Percentiles rank a stretch among this genome's conserved stretches.
These are phyloP conservation scores for Elsinoe batatas DNA, from an alignment of 2,329 filamentous ascomycete species.

Conservation along the genomic window DNA sequence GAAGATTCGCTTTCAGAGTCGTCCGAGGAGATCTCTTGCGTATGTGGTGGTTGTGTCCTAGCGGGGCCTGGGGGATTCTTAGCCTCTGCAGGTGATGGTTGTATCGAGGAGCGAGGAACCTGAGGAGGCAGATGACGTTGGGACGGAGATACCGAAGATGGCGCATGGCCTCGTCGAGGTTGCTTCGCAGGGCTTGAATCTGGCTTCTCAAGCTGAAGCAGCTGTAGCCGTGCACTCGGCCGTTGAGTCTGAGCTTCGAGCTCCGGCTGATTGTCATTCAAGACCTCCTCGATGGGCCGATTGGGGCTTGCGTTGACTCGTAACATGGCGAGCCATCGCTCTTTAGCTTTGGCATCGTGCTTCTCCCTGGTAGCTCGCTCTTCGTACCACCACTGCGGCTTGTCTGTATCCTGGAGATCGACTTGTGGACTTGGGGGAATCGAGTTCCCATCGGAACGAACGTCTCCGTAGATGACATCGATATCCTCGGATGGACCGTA, in stretches of 20 bases:
- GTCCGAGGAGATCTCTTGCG: neutral
- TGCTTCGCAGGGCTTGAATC: neutral
- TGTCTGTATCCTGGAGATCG: neutral
- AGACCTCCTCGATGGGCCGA: neutral
- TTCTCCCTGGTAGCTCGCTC: neutral
- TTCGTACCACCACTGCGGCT: conserved; percentile 2
- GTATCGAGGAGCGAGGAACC: too few relatives aligned
- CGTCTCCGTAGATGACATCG: neutral
- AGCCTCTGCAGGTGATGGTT: too few relatives aligned
- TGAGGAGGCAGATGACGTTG: too few relatives aligned
- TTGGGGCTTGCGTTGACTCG: neutral
- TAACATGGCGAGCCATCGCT: neutral
- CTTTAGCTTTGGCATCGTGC: neutral
- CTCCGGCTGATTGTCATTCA: neutral
- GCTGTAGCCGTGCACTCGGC: too few relatives aligned
- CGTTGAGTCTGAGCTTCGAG: too few relatives aligned
- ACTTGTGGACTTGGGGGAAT: neutral
- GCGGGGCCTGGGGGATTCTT: too few relatives aligned
- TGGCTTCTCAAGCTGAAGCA: too few relatives aligned
- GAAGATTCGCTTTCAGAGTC: neutral
- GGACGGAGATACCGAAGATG: too few relatives aligned
- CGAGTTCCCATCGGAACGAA: neutral
- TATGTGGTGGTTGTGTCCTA: too few relatives aligned
- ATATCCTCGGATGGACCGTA: neutral
- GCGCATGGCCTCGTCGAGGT: neutral